Conservation (phyloP, 768 basidiomycete species). For the Leccinum broughii region DNA sequence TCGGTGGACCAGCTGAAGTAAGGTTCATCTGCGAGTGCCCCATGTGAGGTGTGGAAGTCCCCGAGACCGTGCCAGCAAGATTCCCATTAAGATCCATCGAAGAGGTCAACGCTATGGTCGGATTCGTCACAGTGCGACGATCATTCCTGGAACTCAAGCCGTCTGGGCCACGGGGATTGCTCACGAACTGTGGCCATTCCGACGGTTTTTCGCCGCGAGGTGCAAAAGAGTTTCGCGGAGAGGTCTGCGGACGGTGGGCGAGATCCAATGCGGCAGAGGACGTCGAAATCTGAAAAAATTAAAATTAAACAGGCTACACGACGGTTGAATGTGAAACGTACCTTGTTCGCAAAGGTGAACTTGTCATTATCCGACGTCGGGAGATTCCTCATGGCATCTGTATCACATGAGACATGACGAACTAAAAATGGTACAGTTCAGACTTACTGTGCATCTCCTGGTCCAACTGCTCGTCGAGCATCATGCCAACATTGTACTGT, state of each 20-base stretch:
- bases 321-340: slow-evolving; percentile 32
- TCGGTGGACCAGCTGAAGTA: slow-evolving; percentile 36
- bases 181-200: slow-evolving; percentile 92
- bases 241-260: slow-evolving; percentile 83
- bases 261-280: slow-evolving; percentile 93
- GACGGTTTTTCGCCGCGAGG: slow-evolving; percentile 72
- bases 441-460: slow-evolving; percentile 90
- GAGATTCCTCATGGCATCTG: slow-evolving; percentile 86
- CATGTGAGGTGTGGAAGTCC: slow-evolving; percentile 62
- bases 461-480: slow-evolving; percentile 91
- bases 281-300: slow-evolving; percentile 60
- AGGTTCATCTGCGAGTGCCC: slow-evolving; percentile 55
- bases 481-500: slow-evolving; percentile 80
- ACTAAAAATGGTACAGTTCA: slow-evolving; percentile 5
- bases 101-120: slow-evolving; percentile 62
- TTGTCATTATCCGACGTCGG: slow-evolving; percentile 92
- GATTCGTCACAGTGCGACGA: slow-evolving; percentile 74
- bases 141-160: slow-evolving; percentile 54
- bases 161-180: slow-evolving; percentile 62
- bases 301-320: neutral
- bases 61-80: slow-evolving; percentile 49
- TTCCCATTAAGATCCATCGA: slow-evolving; percentile 52
- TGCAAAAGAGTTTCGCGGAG: slow-evolving; percentile 61
- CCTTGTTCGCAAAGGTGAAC: slow-evolving; percentile 70
- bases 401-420: slow-evolving; percentile 18